These are phyloP conservation scores for Chalciporus piperatus DNA, from an alignment of 768 basidiomycete species.

Conservation along the genomic window DNA sequence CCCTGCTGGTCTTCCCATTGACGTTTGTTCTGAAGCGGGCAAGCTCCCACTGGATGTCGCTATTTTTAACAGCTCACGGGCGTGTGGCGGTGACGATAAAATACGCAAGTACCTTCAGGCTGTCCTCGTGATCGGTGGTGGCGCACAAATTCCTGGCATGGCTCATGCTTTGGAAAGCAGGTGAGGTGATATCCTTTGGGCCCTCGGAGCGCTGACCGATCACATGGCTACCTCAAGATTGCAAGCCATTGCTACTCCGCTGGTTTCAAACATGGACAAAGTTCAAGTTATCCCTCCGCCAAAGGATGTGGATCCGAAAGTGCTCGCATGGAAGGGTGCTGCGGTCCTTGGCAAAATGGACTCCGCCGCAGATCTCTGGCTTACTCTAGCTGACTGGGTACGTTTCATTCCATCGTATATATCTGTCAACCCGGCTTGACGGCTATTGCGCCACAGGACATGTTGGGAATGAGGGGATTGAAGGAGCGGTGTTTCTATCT, in stretches of 20 bases:
- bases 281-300: constrained; percentile 93
- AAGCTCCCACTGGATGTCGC: constrained; percentile 91
- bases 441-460: constrained; percentile 45
- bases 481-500: constrained; percentile 83
- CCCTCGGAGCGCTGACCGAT: constrained; percentile 5
- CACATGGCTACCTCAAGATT: constrained; percentile 35
- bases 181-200: constrained; percentile 33
- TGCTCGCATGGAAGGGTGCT: constrained; percentile 94
- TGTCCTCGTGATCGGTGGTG: constrained; percentile 85
- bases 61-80: constrained; percentile 88
- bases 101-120: constrained; percentile 86
- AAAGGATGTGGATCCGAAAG: constrained; percentile 86
- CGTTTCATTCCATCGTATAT: constrained; percentile 19
- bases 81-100: constrained; percentile 84
- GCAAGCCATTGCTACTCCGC: constrained; percentile 80
- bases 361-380: constrained; percentile 84
- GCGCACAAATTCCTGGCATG: constrained; percentile 77
- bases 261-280: constrained; percentile 82
- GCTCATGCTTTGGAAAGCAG: constrained; percentile 85
- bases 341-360: constrained; percentile 92
- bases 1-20: constrained; percentile 54
- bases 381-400: constrained; percentile 86
- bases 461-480: constrained; percentile 75
- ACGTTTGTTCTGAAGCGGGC: constrained; percentile 80
- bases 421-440: constrained; percentile 2